Percentiles rank a stretch among this genome's conserved stretches.
These are phyloP conservation scores for Mucor indicus DNA, from an alignment of 371 early-diverging fungal species.

Conservation along the genomic window DNA sequence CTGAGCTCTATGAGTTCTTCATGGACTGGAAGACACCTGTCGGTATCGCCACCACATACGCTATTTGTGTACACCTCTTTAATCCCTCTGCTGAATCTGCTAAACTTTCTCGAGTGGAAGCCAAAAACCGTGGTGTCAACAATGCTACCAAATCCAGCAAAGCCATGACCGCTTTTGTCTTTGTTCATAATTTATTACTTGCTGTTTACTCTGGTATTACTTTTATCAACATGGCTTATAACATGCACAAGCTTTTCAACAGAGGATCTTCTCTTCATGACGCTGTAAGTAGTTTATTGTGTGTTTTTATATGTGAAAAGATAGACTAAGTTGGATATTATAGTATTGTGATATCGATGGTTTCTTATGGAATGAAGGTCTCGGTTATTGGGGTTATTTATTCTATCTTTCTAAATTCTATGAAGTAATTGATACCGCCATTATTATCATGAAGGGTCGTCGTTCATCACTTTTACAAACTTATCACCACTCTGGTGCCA, in stretches of 20 bases:
- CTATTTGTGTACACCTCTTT: slow-evolving; percentile 44
- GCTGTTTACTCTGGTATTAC: slow-evolving; percentile 71
- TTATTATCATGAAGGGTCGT: slow-evolving; percentile 80
- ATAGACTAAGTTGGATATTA: too few relatives aligned
- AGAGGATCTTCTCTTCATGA: slow-evolving; percentile 28
- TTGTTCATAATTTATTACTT: slow-evolving; percentile 72
- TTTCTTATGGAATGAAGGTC: slow-evolving; percentile 66
- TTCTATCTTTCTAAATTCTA: slow-evolving; percentile 89
- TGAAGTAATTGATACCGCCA: slow-evolving; percentile 85
- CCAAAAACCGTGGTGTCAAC: slow-evolving; percentile 46
- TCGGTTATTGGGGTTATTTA: slow-evolving; percentile 76
- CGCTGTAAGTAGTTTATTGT: slow-evolving; percentile 59
- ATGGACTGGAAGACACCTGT: slow-evolving; percentile 79
- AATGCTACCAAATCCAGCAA: slow-evolving; percentile 32
- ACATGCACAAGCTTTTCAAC: slow-evolving; percentile 50
- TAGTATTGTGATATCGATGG: slow-evolving; percentile 70
- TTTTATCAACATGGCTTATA: slow-evolving; percentile 59
- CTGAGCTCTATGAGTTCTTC: slow-evolving; percentile 62
- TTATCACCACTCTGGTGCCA: slow-evolving; percentile 89
- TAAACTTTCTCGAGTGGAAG: slow-evolving; percentile 53
- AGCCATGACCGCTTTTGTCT: slow-evolving; percentile 70
- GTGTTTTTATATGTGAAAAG: too few relatives aligned
- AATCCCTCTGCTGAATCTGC: slow-evolving; percentile 56
- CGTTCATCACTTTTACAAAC: slow-evolving; percentile 80
- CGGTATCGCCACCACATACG: slow-evolving; percentile 59